These are phyloP conservation scores for Leccinum pachyderme DNA, from an alignment of 1,284 basidiomycete genomes.

Conservation along the genomic window DNA sequence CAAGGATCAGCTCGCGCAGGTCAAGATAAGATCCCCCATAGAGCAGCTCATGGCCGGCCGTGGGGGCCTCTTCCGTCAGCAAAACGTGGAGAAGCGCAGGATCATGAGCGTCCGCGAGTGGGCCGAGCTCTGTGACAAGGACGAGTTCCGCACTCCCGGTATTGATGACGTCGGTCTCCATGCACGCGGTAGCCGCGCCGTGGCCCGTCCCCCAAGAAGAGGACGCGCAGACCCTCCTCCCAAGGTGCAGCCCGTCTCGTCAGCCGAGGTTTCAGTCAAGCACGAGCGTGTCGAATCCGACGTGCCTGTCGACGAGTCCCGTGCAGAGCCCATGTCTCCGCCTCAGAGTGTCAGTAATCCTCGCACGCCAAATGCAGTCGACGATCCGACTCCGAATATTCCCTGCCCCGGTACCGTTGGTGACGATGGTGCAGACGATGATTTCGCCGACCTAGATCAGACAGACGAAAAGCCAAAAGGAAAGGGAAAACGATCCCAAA, in stretches of 20 bases:
- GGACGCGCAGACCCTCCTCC: conserved; percentile 15
- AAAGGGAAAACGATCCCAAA: conserved; percentile 46
- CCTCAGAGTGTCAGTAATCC: conserved; percentile 28
- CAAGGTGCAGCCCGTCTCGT: conserved; percentile 26
- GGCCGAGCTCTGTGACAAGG: conserved; percentile 75
- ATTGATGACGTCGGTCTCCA: conserved; percentile 63
- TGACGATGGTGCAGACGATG: conserved; percentile 18
- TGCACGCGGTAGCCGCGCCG: conserved; percentile 42
- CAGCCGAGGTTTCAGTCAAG: conserved; percentile 25
- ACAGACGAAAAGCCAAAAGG: conserved; percentile 38
- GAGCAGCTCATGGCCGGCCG: conserved; percentile 89
- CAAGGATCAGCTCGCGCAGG: conserved; percentile 60
- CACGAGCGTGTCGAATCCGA: conserved; percentile 33
- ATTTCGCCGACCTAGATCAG: conserved; percentile 11
- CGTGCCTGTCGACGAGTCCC: conserved; percentile 5
- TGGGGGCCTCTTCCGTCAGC: conserved; percentile 84
- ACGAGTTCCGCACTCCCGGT: conserved; percentile 67
- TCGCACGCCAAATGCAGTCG: conserved; percentile 17
- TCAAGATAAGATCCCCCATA: conserved; percentile 84
- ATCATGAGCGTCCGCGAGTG: conserved; percentile 83
- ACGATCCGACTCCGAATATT: conserved; percentile 3
- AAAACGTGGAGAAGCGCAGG: conserved; percentile 88
- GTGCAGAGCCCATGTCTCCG: conserved; percentile 25
- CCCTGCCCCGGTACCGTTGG: background rate
- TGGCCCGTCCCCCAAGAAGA: conserved; percentile 22